Evolutionary conservation across 768 basidiomycete genomes (phyloP).

Genomic region (Suillus bovinus): DNA sequence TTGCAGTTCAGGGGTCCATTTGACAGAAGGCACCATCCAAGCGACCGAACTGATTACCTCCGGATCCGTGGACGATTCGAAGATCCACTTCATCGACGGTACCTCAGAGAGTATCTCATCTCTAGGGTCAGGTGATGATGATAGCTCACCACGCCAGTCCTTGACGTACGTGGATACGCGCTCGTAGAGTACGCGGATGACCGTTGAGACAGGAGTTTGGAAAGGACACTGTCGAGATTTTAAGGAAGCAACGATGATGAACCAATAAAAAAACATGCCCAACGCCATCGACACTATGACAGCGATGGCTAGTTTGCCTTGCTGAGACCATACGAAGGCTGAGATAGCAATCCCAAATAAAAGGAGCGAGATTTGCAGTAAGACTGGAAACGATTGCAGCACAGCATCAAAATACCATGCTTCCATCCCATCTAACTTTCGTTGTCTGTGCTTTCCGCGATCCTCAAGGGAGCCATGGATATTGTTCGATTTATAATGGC

Average conservation of each 20-base stretch:
- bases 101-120: not conserved
- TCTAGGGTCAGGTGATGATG: not conserved
- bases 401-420: slow-evolving; percentile 1
- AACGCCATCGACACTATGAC: slow-evolving; percentile 2
- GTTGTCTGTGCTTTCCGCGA: slow-evolving; percentile 3
- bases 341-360: slow-evolving; percentile 5
- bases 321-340: slow-evolving; percentile 5
- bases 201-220: not conserved
- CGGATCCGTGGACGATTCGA: slow-evolving; percentile 21
- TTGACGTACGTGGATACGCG: not conserved
- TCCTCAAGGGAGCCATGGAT: slow-evolving; percentile 10
- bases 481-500: slow-evolving; percentile 14
- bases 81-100: slow-evolving; percentile 17
- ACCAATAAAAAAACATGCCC: not conserved
- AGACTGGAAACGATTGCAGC: slow-evolving; percentile 4
- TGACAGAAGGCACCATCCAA: not conserved
- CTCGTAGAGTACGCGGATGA: not conserved
- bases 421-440: slow-evolving; percentile 1
- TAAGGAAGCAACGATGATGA: not conserved
- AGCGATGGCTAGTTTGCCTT: not conserved
- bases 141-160: not conserved
- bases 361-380: slow-evolving; percentile 14
- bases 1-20: not conserved
- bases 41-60: slow-evolving; percentile 4
- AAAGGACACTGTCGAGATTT: not conserved